Evolutionary conservation across 805 yeast genomes (phyloP).

Genomic region (Candida boleticola): DNA sequence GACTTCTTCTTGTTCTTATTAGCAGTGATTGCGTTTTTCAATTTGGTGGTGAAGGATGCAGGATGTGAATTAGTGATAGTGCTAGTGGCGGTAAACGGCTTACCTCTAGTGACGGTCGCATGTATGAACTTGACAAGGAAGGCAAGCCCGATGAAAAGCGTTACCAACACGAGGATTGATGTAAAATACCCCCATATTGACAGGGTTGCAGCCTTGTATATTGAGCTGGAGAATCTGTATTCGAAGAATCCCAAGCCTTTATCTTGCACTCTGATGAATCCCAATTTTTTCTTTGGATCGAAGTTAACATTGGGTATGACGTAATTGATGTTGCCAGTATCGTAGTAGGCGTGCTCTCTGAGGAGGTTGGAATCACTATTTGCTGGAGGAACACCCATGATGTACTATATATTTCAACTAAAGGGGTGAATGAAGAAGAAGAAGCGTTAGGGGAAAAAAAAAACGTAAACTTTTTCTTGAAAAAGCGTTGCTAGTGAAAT

Average conservation of each 20-base stretch:
- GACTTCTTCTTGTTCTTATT: neutral
- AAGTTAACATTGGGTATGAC: neutral
- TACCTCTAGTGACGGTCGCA: neutral
- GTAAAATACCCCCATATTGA: neutral
- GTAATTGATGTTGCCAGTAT: slow-evolving; percentile 21
- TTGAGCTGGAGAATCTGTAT: neutral
- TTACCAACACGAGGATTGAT: neutral
- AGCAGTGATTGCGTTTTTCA: neutral
- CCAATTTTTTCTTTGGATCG: neutral
- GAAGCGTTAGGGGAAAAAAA: neutral
- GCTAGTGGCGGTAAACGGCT: neutral
- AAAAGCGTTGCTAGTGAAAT: too few species aligned
- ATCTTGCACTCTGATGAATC: neutral
- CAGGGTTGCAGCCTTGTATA: neutral
- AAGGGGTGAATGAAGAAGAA: too few species aligned
- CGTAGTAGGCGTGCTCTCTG: slow-evolving; percentile 30
- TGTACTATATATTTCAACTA: neutral
- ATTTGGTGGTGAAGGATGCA: neutral
- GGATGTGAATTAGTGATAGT: neutral
- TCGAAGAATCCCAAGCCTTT: slow-evolving; percentile 2
- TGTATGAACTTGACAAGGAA: neutral
- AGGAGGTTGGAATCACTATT: slow-evolving; percentile 6
- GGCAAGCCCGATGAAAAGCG: neutral
- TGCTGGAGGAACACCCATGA: slow-evolving; percentile 6
- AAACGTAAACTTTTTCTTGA: too few species aligned